phyloP scores from a whole-genome alignment of 129 eudicot genomes.

The Cynara cardunculus region DNA sequence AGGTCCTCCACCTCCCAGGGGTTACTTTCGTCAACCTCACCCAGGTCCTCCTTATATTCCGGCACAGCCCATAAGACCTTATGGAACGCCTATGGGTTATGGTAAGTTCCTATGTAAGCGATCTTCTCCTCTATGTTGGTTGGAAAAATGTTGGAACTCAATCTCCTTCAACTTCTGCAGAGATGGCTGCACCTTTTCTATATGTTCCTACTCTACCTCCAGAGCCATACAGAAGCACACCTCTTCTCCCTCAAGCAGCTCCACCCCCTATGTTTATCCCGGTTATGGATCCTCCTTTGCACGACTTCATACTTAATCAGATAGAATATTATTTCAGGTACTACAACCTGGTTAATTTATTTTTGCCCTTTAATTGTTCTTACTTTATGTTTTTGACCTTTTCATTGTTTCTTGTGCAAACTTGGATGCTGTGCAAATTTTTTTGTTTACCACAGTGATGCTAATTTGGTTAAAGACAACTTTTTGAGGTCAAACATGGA shows the following conservation, averaged over 20 bases:
- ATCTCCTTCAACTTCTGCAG: slow-evolving; percentile 22
- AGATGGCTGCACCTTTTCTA: slow-evolving; percentile 30
- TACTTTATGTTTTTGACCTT: not conserved
- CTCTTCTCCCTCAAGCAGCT: slow-evolving; percentile 25
- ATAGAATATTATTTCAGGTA: slow-evolving; percentile 68
- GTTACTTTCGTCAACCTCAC: slow-evolving; percentile 33
- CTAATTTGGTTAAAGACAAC: slow-evolving; percentile 45
- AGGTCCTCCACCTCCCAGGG: slow-evolving; percentile 39
- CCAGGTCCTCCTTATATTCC: slow-evolving; percentile 42
- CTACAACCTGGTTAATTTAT: not conserved
- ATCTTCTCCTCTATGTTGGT: not conserved
- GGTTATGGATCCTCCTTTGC: slow-evolving; percentile 27
- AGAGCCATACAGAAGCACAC: slow-evolving; percentile 31
- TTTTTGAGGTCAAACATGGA: slow-evolving; percentile 57
- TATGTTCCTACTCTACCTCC: slow-evolving; percentile 40
- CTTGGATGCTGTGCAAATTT: not conserved
- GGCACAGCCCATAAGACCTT: slow-evolving; percentile 29
- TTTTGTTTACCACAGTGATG: slow-evolving; percentile 39
- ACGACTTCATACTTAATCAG: slow-evolving; percentile 32
- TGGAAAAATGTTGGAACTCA: not conserved
- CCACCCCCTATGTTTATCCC: slow-evolving; percentile 21
- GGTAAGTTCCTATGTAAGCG: slow-evolving; percentile 25
- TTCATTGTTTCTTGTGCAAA: not conserved
- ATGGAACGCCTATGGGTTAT: slow-evolving; percentile 41
- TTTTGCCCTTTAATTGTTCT: not conserved